A percentile compares a stretch with the other conserved stretches of the same genome.
Conservation (phyloP, 140 eudicot species). For the Anethum foeniculum region DNA sequence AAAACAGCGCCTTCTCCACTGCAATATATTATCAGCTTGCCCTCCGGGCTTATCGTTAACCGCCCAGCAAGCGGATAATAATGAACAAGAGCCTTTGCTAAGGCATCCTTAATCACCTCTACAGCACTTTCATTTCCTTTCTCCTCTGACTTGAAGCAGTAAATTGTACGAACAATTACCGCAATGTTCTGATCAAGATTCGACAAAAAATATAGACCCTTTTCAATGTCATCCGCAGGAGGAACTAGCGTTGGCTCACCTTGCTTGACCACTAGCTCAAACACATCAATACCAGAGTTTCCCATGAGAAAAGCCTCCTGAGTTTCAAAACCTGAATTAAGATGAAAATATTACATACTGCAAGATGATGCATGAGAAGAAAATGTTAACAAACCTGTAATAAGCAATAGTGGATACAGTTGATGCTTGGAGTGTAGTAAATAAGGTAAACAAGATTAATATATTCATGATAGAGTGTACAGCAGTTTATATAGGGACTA, state of each 20-base stretch:
- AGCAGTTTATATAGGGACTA: constrained; percentile 11
- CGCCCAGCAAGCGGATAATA: constrained; percentile 90
- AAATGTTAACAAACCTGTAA: constrained; percentile 26
- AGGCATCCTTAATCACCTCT: constrained; percentile 60
- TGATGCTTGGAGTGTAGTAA: not conserved
- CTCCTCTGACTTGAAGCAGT: constrained; percentile 69
- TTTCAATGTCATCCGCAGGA: constrained; percentile 55
- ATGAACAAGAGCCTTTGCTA: constrained; percentile 74
- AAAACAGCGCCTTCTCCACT: constrained; percentile 77
- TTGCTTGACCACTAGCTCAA: constrained; percentile 53
- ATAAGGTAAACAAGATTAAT: not conserved
- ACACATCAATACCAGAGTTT: constrained; percentile 22
- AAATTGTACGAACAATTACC: constrained; percentile 73
- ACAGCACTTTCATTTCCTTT: constrained; percentile 64
- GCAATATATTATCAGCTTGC: constrained; percentile 68
- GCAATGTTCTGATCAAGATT: constrained; percentile 95
- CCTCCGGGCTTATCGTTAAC: constrained; percentile 56
- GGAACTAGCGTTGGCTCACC: constrained; percentile 61
- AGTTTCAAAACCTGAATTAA: constrained; percentile 16
- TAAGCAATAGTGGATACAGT: constrained; percentile 4
- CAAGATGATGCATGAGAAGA: constrained; percentile 13
- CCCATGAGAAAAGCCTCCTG: constrained; percentile 73
- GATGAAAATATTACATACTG: not conserved
- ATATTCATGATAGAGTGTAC: constrained; percentile 18
- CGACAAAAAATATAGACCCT: constrained; percentile 62